A percentile compares a stretch with the other conserved stretches of the same genome.
Evolutionary conservation across 1,139 yeast species (phyloP).

Genomic region (Ogataea hybrid): DNA sequence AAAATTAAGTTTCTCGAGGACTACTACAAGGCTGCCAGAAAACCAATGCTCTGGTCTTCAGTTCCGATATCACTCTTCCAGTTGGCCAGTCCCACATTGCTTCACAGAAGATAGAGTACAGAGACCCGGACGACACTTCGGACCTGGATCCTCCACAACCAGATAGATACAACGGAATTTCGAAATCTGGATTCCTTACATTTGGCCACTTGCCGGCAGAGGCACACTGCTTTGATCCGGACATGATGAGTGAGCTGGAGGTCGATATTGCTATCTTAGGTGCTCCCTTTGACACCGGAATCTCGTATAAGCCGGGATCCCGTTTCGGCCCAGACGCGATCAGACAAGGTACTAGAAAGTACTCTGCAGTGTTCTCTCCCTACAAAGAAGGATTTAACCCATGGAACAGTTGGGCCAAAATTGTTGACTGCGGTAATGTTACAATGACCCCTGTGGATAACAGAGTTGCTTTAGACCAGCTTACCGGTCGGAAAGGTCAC

Average conservation of each 20-base stretch:
- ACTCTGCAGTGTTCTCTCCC: constrained; percentile 40
- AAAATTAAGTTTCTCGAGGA: constrained; percentile 19
- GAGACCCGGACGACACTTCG: constrained; percentile 38
- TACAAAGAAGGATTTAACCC: constrained; percentile 50
- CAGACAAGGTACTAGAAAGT: constrained; percentile 55
- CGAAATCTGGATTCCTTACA: constrained; percentile 49
- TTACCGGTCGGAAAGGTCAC: constrained; percentile 53
- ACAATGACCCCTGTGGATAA: constrained; percentile 61
- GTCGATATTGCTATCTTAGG: constrained; percentile 56
- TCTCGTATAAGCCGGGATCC: constrained; percentile 59
- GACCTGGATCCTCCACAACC: constrained; percentile 37
- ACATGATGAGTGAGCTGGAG: constrained; percentile 9
- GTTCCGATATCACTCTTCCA: constrained; percentile 21
- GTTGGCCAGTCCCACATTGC: constrained; percentile 8
- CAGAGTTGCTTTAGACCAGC: constrained; percentile 54
- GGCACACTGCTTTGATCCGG: constrained; percentile 13
- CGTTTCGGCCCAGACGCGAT: constrained; percentile 62
- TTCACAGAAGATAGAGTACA: constrained; percentile 18
- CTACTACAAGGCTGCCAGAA: constrained; percentile 15
- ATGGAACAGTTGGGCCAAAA: constrained; percentile 46
- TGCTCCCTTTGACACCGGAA: constrained; percentile 61
- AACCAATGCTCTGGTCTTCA: constrained; percentile 8
- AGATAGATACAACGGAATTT: constrained; percentile 38
- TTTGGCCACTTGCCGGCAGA: constrained; percentile 53
- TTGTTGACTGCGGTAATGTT: constrained; percentile 59